Evolutionary conservation across 2,329 filamentous ascomycete genomes (phyloP).

Genomic region (Magnaporthiopsis rhizophila): DNA sequence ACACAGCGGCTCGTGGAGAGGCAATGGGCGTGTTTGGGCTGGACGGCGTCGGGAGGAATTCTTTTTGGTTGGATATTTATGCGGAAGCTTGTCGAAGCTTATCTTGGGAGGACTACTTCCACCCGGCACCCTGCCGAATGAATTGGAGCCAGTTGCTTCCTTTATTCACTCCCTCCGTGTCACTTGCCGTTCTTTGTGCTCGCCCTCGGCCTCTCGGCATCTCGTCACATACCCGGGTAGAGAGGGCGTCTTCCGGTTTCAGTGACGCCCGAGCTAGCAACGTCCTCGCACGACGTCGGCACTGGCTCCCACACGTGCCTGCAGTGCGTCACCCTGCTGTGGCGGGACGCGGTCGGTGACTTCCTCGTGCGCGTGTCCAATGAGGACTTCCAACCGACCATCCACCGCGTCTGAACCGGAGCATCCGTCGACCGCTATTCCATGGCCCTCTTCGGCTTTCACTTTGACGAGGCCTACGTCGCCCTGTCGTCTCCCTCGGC

Average conservation of each 20-base stretch:
- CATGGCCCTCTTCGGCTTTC: conserved; percentile 47
- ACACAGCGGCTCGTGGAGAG: background rate
- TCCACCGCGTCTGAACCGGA: conserved; percentile 41
- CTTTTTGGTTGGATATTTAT: background rate
- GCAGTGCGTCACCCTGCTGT: conserved; percentile 41
- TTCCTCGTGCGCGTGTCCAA: conserved; percentile 43
- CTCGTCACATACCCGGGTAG: conserved; percentile 25
- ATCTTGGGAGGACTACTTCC: background rate
- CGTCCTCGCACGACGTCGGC: conserved; percentile 25
- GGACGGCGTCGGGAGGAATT: background rate
- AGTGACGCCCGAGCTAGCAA: conserved; percentile 18
- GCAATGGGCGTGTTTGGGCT: background rate
- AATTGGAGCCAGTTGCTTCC: background rate
- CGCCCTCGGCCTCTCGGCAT: no score
- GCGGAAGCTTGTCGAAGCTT: background rate
- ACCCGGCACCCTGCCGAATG: no score
- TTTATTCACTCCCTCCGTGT: background rate
- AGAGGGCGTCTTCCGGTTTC: conserved; percentile 18
- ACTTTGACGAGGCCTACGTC: conserved; percentile 33
- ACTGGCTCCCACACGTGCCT: conserved; percentile 40
- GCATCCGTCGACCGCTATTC: conserved; percentile 33
- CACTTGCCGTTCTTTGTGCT: no score
- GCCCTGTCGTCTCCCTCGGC: conserved; percentile 30
- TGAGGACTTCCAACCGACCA: conserved; percentile 37
- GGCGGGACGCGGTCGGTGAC: conserved; percentile 38